Evolutionary conservation across 169 alveolate species (phyloP).

Genomic region (Cryptosporidium bovis): DNA sequence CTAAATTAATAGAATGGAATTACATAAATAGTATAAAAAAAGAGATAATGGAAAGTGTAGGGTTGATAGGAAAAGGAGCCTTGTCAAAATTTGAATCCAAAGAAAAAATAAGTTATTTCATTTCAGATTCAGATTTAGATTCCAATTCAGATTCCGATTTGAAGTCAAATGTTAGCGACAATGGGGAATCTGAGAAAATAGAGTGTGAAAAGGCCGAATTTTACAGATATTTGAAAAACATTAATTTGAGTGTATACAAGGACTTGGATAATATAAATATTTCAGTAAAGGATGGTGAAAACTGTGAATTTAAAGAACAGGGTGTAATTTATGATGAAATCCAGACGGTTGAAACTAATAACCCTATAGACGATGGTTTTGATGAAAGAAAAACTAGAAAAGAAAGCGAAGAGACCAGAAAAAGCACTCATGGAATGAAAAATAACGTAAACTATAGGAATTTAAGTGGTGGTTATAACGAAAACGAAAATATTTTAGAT

Average conservation of each 20-base stretch:
- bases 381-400: background rate
- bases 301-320: too few species aligned
- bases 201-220: too few species aligned
- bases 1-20: constrained; percentile 20
- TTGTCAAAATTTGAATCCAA: constrained; percentile 9
- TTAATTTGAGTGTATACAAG: too few species aligned
- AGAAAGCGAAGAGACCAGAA: background rate
- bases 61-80: constrained; percentile 3
- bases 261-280: too few species aligned
- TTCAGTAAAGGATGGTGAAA: too few species aligned
- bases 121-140: too few species aligned
- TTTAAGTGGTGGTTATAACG: background rate
- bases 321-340: background rate
- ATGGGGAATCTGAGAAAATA: too few species aligned
- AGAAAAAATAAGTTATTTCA: background rate
- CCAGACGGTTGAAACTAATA: background rate
- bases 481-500: background rate
- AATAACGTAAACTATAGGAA: background rate
- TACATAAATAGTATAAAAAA: constrained; percentile 8
- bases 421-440: constrained; percentile 23
- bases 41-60: constrained; percentile 6
- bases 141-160: too few species aligned
- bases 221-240: too few species aligned
- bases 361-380: background rate
- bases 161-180: too few species aligned